Base-by-base conservation (phyloP, 2,329 filamentous ascomycete species). In the Trichoderma atrobrunneum region DNA sequence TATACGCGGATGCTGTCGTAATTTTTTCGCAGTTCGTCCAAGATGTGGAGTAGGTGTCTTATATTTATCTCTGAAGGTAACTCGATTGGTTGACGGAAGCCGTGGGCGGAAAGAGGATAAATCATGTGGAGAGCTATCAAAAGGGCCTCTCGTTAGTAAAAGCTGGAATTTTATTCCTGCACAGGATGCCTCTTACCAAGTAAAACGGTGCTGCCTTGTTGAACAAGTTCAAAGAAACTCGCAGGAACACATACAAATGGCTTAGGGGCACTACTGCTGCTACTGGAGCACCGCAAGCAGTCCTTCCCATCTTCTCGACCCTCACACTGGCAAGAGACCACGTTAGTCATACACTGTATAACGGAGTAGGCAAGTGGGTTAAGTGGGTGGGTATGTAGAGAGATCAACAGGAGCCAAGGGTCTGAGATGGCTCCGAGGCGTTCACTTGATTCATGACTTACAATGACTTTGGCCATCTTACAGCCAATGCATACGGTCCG, bases 401-500 rank as follows among this genome's bases (percentile, higher is more conserved):
- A 14, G 51, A 8, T 18, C 28, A 18, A 60, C 8, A 6, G 7
- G n/a, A 21, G 7, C 11, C 21, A 21, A 7, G 54, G 8, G 30
- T 26, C 14, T 28, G 30, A 26, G 26, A 28, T 36, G 21, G 39
- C 21, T 24, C 30, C 28, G 18, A 34, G 18, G 6, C 7, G 4
- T 70, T 21, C 57, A 54, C 18, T 60, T 30, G 18, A 10, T 34
- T 60, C 10, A 6, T 34, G 39, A 63, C 71, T 72, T 34, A 72
- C 71, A 10, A 28, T 51, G 18, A 72, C 63, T 56, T 72, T 72
- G 32, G 62, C 59, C 30, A 69, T 59, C 32, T 72, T 72, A 34
- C 71, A 72, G 18, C 71, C 71, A 16, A 72, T 72, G 26, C 71
- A 72, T 18, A 72, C 71, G 1, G 62, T 72, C 18, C 64, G 64